Evolutionary conservation across 495 filamentous ascomycete species (phyloP), one percentile per base, ranked within the genome.

Genomic region (Thozetella sp.): DNA sequence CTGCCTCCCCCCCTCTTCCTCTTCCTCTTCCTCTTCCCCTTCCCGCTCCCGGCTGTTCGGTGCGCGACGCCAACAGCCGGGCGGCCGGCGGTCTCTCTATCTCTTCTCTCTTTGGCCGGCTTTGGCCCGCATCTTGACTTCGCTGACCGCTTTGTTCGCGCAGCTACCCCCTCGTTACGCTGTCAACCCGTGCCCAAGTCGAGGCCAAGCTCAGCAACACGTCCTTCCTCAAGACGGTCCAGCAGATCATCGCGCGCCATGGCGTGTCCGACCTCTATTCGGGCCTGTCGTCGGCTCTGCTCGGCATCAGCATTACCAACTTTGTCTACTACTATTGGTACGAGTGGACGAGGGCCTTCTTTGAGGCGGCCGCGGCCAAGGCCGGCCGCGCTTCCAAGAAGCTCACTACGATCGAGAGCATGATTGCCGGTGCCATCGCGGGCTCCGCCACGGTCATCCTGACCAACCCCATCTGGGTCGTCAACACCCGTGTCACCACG

Each of bases 261-360:
- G 95, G 95, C 51, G 77, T 97, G 25, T 76, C 82, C 0, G 96
- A 94, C 9, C 86, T 99, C 11, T 99, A 96, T 51, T 78, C 83
- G 15, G 96, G 96, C 15, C 83, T 99, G 2, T 98, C 94, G 65
- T 93, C 89, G 22, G 95, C 95, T 10, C 81, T 99, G 3, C 97
- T 99, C 72, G 95, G 96, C 65, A 98, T 98, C 77, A 94, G 90
- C 73, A 88, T 99, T 58, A 99, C 95, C 56, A 99, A 99, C 76
- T 98, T 99, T 65, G 93, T 99, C 22, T 99, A 99, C 77, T 99
- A 99, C 76, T 99, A 99, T 77, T 99, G 95, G 91, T 99, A 97
- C 79, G 95, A 99, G 78, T 98, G 92, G 90, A 94, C 93, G 55
- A 90, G 95, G 22, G 81, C 91, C 46, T 88, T 88, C 65, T 97